These are phyloP conservation scores for Globisporangium megalacanthum DNA, from an alignment of 352 stramenopile genomes.

Conservation along the genomic window DNA sequence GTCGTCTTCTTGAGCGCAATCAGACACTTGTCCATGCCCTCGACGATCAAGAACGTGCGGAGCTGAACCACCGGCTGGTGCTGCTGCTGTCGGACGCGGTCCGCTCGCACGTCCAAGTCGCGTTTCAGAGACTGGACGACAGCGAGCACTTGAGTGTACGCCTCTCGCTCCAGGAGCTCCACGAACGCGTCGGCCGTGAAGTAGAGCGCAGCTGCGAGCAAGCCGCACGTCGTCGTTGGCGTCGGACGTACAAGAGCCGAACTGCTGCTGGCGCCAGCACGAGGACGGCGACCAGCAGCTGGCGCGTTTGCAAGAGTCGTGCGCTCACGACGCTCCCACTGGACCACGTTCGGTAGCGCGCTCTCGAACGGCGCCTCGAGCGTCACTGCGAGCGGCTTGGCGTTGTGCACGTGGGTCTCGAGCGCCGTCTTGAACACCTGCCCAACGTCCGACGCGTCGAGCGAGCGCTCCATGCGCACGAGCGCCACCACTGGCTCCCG, in stretches of 20 bases:
- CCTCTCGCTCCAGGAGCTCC: slow-evolving; percentile 25
- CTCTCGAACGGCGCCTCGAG: slow-evolving; percentile 31
- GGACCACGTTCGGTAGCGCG: slow-evolving; percentile 21
- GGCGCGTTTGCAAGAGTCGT: neutral
- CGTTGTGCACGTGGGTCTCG: slow-evolving; percentile 47
- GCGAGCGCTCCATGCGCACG: slow-evolving; percentile 39
- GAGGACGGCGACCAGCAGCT: neutral
- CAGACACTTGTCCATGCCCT: slow-evolving; percentile 54
- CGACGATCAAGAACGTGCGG: slow-evolving; percentile 46
- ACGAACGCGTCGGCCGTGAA: slow-evolving; percentile 39
- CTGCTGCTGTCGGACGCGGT: neutral
- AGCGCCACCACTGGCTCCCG: slow-evolving; percentile 13
- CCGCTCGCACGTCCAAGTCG: neutral
- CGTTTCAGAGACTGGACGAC: slow-evolving; percentile 26
- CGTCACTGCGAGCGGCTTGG: slow-evolving; percentile 33
- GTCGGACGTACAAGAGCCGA: slow-evolving; percentile 1
- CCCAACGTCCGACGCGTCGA: slow-evolving; percentile 31
- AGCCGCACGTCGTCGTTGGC: neutral
- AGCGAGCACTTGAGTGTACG: slow-evolving; percentile 30
- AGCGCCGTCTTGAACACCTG: slow-evolving; percentile 33
- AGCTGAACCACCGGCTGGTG: neutral
- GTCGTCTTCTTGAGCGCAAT: slow-evolving; percentile 44
- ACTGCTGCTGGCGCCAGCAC: neutral
- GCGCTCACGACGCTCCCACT: slow-evolving; percentile 28
- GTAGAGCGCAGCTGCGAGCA: slow-evolving; percentile 28